These are phyloP conservation scores for Epichloe aotearoae DNA, from an alignment of 2,329 filamentous ascomycete genomes.

Conservation along the genomic window DNA sequence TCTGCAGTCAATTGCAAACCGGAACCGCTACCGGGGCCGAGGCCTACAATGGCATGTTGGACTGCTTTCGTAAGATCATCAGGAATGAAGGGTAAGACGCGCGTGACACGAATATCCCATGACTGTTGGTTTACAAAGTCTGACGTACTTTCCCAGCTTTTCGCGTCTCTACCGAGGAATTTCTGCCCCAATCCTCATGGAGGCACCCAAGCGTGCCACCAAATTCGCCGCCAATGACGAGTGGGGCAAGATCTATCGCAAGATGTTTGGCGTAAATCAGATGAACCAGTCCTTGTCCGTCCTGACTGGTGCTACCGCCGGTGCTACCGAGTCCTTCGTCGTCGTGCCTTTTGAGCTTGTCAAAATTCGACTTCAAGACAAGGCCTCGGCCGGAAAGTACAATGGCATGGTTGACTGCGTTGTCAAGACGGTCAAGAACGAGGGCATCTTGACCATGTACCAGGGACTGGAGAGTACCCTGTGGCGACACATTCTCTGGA, in stretches of 20 bases:
- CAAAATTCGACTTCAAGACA: conserved; percentile 97
- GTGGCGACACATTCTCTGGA: conserved; percentile 88
- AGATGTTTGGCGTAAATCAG: conserved; percentile 68
- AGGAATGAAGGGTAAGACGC: conserved; percentile 70
- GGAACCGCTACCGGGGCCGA: conserved; percentile 62
- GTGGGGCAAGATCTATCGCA: conserved; percentile 91
- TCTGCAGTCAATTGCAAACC: conserved; percentile 68
- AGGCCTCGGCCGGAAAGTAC: conserved; percentile 81
- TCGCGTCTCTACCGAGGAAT: conserved; percentile 94
- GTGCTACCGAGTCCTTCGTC: conserved; percentile 90
- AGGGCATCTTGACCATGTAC: conserved; percentile 82
- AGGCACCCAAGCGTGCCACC: conserved; percentile 83
- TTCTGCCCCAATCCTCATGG: conserved; percentile 91
- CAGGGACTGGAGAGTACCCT: conserved; percentile 93
- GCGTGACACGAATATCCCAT: conserved; percentile 12
- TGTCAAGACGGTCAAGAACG: conserved; percentile 66
- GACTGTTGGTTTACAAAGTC: background rate
- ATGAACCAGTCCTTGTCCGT: conserved; percentile 88
- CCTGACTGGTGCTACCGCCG: conserved; percentile 85
- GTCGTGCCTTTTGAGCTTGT: conserved; percentile 97
- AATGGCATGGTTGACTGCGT: conserved; percentile 70
- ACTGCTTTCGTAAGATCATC: conserved; percentile 97
- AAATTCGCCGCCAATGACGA: conserved; percentile 99
- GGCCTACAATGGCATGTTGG: conserved; percentile 89
- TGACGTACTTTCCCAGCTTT: conserved; percentile 36